These are phyloP conservation scores for Neurospora sp. DNA, from an alignment of 495 filamentous ascomycete genomes.

Conservation along the genomic window DNA sequence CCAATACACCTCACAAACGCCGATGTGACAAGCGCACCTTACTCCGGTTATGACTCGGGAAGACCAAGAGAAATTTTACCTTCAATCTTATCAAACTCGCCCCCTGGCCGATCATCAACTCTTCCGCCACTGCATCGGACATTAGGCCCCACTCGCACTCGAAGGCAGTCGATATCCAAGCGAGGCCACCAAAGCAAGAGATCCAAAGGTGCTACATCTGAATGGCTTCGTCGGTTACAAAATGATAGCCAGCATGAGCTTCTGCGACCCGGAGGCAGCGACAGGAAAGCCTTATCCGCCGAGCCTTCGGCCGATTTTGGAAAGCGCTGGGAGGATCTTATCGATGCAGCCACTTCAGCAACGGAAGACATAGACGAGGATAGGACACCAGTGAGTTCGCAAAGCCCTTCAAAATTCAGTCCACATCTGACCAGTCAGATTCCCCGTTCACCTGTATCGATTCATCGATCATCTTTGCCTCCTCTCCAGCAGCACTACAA, in stretches of 20 bases:
- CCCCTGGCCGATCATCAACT: conserved; percentile 77
- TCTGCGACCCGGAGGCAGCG: conserved; percentile 58
- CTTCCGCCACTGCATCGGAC: conserved; percentile 68
- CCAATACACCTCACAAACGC: conserved; percentile 49
- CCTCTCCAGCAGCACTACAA: conserved; percentile 48
- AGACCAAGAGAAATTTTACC: conserved; percentile 64
- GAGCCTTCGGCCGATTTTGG: conserved; percentile 71
- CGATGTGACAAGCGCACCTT: conserved; percentile 61
- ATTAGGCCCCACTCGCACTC: conserved; percentile 51
- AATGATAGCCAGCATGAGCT: conserved; percentile 29
- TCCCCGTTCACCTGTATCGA: conserved; percentile 54
- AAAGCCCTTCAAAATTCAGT: conserved; percentile 21
- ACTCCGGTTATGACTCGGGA: conserved; percentile 49
- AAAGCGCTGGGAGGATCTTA: conserved; percentile 88
- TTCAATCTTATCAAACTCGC: conserved; percentile 69
- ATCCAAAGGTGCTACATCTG: conserved; percentile 48
- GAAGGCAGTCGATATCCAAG: conserved; percentile 77
- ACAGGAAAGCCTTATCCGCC: conserved; percentile 73
- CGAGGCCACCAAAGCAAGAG: conserved; percentile 66
- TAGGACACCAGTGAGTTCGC: conserved; percentile 60
- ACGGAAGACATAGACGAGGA: conserved; percentile 87
- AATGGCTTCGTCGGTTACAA: conserved; percentile 41
- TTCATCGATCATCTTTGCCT: conserved; percentile 70
- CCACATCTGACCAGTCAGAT: conserved; percentile 43
- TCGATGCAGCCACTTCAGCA: conserved; percentile 75